Percentiles rank a stretch among this genome's conserved stretches.
These are phyloP conservation scores for Fereydounia khargensis DNA, from an alignment of 1,284 basidiomycete genomes.

Conservation along the genomic window DNA sequence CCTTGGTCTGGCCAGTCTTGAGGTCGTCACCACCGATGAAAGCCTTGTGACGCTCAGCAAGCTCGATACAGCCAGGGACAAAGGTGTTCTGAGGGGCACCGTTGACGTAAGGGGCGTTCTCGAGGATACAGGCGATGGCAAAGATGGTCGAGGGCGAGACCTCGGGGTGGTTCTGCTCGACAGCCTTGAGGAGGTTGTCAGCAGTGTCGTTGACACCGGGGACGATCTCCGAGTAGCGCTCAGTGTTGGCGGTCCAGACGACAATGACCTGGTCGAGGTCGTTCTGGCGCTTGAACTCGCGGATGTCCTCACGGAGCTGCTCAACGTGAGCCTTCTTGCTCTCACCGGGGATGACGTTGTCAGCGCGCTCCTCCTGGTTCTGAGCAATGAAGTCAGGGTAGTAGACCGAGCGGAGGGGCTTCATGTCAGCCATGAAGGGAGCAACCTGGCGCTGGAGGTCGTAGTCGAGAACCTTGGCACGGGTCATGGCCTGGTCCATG, in stretches of 20 bases:
- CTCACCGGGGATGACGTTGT: slow-evolving; percentile 80
- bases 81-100: slow-evolving; percentile 99
- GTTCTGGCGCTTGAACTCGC: slow-evolving; percentile 83
- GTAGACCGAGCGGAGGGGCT: slow-evolving; percentile 91
- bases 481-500: slow-evolving; percentile 89
- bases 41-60: slow-evolving; percentile 82
- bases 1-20: slow-evolving; percentile 66
- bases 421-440: slow-evolving; percentile 77
- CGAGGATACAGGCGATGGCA: slow-evolving; percentile 91
- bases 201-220: slow-evolving; percentile 94
- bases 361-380: slow-evolving; percentile 92
- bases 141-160: slow-evolving; percentile 94
- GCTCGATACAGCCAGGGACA: slow-evolving; percentile 88
- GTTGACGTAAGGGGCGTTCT: slow-evolving; percentile 92
- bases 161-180: slow-evolving; percentile 82
- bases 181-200: slow-evolving; percentile 77
- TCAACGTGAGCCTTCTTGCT: slow-evolving; percentile 91
- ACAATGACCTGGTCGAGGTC: slow-evolving; percentile 77
- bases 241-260: slow-evolving; percentile 98
- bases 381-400: slow-evolving; percentile 72
- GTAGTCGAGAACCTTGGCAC: slow-evolving; percentile 90
- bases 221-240: slow-evolving; percentile 93
- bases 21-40: slow-evolving; percentile 98
- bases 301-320: slow-evolving; percentile 86
- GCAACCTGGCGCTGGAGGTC: slow-evolving; percentile 94